Evolutionary conservation across 202 grass and related monocot genomes (phyloP), one percentile per base, ranked within the genome.

Genomic region (Zizania palustris): DNA sequence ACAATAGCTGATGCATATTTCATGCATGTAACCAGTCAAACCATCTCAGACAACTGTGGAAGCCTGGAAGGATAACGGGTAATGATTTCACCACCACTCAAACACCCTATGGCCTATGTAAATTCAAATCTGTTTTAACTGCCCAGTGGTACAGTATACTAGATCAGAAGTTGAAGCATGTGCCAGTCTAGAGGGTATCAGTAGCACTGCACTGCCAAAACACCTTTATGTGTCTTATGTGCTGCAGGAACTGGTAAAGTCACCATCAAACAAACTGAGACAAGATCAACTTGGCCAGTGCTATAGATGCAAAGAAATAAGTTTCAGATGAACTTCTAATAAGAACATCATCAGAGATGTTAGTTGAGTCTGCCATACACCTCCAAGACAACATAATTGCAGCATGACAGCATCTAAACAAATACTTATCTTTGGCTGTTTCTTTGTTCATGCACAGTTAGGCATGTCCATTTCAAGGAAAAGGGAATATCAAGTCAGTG

Each of bases 391-490:
- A 28, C 28, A 28, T 28, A 28, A 36, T 16, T 46, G 18, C 8
- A 53, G 65, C 63, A 28, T 28, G 28, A 28, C 28, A 28, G 0
- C 28, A 50, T 34, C 73, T 82, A 87, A 67, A 60, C 28, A 34
- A 7, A 58, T 28, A 41, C 21, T 86, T 69, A 39, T 60, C 71
- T 37, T 56, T 11, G 5, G 5, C 33, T 65, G 71, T 42, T 48
- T 75, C 68, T 67, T 63, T 70, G 21, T 73, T 56, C 36, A 10
- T 70, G 58, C 41, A 79, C 13, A 16, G 64, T 39, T 84, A 72
- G 72, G 9, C 50, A 76, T 80, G 73, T 76, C 76, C 76, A 54
- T 72, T 76, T 8, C 58, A 72, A 80, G 55, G 22, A 88, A 80
- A 44, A 37, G 11, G 37, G 2, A 16, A 15, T 60, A 45, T 42